Conservation (phyloP, 768 basidiomycete genomes). For the Collybia sp. region DNA sequence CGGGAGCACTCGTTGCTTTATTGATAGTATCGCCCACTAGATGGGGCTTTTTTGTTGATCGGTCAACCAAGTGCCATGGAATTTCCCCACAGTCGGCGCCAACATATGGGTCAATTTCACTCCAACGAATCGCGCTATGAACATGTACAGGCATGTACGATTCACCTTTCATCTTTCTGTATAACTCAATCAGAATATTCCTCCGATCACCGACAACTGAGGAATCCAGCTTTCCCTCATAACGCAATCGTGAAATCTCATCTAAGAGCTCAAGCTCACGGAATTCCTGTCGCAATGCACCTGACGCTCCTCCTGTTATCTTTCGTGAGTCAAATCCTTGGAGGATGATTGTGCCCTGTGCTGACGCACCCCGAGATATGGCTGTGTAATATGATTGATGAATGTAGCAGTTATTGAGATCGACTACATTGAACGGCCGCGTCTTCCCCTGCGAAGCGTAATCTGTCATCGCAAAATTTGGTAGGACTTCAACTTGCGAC, state of each 20-base stretch:
- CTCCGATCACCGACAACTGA: slow-evolving; percentile 11
- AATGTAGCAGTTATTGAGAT: no score
- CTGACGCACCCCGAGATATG: no score
- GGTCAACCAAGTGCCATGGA: background rate
- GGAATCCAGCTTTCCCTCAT: slow-evolving; percentile 10
- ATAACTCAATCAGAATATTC: slow-evolving; percentile 16
- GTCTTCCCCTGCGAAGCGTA: no score
- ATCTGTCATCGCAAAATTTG: no score
- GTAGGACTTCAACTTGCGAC: no score
- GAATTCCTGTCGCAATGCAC: slow-evolving; percentile 26
- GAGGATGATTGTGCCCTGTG: background rate
- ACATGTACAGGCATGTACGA: slow-evolving; percentile 13
- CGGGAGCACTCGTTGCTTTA: background rate
- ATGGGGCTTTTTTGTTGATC: background rate
- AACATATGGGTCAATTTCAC: slow-evolving; percentile 8
- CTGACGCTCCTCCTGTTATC: slow-evolving; percentile 19
- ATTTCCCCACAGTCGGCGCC: background rate
- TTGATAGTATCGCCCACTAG: no score
- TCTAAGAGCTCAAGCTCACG: slow-evolving; percentile 28
- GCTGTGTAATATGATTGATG: no score
- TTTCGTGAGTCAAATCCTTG: slow-evolving; percentile 16
- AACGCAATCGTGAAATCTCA: slow-evolving; percentile 23
- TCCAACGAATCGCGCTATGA: slow-evolving; percentile 14
- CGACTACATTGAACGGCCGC: no score
- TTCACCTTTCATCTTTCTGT: slow-evolving; percentile 12